phyloP scores from a whole-genome alignment of 441 rosid species.

The Hypseocharis bilobata region DNA sequence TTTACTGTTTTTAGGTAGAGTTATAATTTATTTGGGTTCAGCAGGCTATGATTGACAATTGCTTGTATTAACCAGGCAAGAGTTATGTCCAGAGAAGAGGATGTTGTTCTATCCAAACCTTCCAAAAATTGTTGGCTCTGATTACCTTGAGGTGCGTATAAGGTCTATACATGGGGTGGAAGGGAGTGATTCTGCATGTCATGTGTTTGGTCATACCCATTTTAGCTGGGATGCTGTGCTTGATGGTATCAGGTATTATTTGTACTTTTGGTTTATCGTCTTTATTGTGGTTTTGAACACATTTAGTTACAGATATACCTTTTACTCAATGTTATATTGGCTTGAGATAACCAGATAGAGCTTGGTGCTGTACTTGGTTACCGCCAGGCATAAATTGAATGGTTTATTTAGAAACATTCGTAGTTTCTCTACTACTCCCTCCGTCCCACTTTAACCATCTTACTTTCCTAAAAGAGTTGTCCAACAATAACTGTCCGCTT shows the following conservation, averaged over 20 bases:
- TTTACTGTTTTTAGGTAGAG: background rate
- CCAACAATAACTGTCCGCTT: too few species aligned
- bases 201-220: constrained; percentile 66
- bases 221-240: constrained; percentile 62
- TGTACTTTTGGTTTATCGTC: background rate
- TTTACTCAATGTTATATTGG: too few species aligned
- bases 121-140: constrained; percentile 58
- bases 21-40: background rate
- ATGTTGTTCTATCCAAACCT: constrained; percentile 60
- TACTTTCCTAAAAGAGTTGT: too few species aligned
- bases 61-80: constrained; percentile 36
- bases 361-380: too few species aligned
- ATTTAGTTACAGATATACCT: background rate
- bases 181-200: constrained; percentile 37
- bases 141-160: constrained; percentile 45
- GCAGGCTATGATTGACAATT: background rate
- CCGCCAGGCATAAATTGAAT: too few species aligned
- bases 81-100: constrained; percentile 67
- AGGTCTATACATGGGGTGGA: constrained; percentile 40
- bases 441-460: too few species aligned
- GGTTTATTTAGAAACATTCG: too few species aligned
- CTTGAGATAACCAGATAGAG: too few species aligned
- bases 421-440: too few species aligned
- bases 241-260: constrained; percentile 48
- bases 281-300: background rate